Evolutionary conservation across 2,329 filamentous ascomycete species (phyloP).

Genomic region (Alternaria ventricosa): DNA sequence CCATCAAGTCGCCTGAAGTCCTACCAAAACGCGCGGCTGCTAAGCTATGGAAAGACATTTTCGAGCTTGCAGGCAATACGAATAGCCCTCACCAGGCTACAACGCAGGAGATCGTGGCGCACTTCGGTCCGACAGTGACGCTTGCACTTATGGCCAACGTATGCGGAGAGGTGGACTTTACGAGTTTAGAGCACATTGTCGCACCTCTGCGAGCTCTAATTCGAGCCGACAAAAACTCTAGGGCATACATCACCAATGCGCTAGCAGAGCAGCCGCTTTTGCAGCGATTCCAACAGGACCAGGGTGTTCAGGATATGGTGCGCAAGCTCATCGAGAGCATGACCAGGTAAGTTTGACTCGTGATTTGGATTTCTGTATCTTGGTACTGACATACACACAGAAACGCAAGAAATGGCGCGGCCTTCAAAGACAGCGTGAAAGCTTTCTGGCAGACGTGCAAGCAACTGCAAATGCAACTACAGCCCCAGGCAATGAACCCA

Average conservation of each 20-base stretch:
- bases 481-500: conserved; percentile 38
- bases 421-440: conserved; percentile 46
- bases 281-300: conserved; percentile 36
- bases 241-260: conserved; percentile 39
- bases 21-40: conserved; percentile 76
- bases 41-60: conserved; percentile 69
- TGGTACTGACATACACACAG: conserved; percentile 38
- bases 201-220: conserved; percentile 43
- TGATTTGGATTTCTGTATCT: background rate
- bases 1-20: conserved; percentile 73
- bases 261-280: conserved; percentile 39
- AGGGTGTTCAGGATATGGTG: conserved; percentile 36
- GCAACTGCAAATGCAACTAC: conserved; percentile 45
- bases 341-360: conserved; percentile 31
- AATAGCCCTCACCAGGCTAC: conserved; percentile 36
- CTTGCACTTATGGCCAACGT: conserved; percentile 42
- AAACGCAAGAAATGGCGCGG: conserved; percentile 39
- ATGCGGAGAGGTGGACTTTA: conserved; percentile 45
- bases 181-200: conserved; percentile 43
- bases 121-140: conserved; percentile 42
- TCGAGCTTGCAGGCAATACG: conserved; percentile 40
- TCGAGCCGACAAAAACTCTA: conserved; percentile 39
- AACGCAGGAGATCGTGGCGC: conserved; percentile 44
- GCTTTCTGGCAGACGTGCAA: conserved; percentile 47
- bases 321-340: conserved; percentile 45